A percentile compares a stretch with the other conserved stretches of the same genome.
Evolutionary conservation across 208 protist species (phyloP).

Genomic region (Wallacemonas sp.): DNA sequence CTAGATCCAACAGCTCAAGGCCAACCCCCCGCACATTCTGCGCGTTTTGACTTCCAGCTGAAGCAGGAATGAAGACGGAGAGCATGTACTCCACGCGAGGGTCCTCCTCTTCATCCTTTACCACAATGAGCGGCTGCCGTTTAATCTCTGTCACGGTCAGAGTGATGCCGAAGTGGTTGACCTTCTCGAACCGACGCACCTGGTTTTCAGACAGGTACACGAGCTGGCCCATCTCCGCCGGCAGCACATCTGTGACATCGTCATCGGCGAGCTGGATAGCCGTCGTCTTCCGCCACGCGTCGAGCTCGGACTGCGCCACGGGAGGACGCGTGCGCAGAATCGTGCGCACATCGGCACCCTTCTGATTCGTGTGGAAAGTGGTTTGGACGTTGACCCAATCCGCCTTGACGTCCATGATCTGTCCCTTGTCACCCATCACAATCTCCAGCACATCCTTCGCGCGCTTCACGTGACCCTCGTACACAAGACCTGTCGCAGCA

Average conservation of each 20-base stretch:
- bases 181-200: conserved; percentile 76
- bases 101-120: conserved; percentile 88
- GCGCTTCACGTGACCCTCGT: conserved; percentile 78
- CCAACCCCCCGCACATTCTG: conserved; percentile 74
- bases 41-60: conserved; percentile 35
- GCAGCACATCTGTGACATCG: conserved; percentile 82
- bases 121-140: conserved; percentile 87
- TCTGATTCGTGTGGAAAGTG: conserved; percentile 60
- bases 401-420: conserved; percentile 56
- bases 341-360: conserved; percentile 66
- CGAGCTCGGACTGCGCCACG: conserved; percentile 54
- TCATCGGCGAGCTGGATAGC: conserved; percentile 75
- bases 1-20: conserved; percentile 62
- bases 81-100: conserved; percentile 78
- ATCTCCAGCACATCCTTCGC: conserved; percentile 65
- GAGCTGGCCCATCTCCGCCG: conserved; percentile 85
- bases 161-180: conserved; percentile 58
- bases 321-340: conserved; percentile 76
- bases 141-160: conserved; percentile 66
- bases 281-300: conserved; percentile 47
- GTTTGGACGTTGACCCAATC: conserved; percentile 86
- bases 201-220: conserved; percentile 89
- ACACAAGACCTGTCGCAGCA: conserved; percentile 35
- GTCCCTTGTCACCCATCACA: conserved; percentile 65
- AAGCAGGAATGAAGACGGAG: conserved; percentile 57